Evolutionary conservation across 1,284 basidiomycete species (phyloP), one percentile per base, ranked within the genome.

Genomic region (Mycosarcoma maydis): DNA sequence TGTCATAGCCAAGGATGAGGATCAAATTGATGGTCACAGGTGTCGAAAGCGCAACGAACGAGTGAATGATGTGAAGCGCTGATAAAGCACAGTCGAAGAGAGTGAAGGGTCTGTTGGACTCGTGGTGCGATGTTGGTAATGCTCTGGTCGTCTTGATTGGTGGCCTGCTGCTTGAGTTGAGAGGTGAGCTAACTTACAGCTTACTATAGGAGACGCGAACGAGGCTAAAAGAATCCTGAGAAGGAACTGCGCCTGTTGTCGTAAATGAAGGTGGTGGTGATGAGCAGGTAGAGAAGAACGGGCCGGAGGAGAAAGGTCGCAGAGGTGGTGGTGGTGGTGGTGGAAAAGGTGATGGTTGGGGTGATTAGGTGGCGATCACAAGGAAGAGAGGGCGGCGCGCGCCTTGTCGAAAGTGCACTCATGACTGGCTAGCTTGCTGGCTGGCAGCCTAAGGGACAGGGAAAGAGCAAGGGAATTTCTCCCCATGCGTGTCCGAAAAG

Each of bases 261-360:
- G 46, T 6, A 61, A 56, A 53, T 32, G 41, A 64, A 47, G 53
- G 48, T 52, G 57, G 30, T 52, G 57, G 16, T 52, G 55, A 34
- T n/a, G 30, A 49, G 33, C 42, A 52, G 64, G 58, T 61, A 45
- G 36, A 27, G 51, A 43, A 30, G 23, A n/a, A 20, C 14, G 40
- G 40, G 40, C 16, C 30, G 41, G 52, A 17, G 10, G 34, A 30
- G 19, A 43, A 45, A 27, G 45, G 47, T 46, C 36, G 51, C 40
- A 50, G 46, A 54, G 36, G 30, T 26, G 30, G 26, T 37, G 29
- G 32, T 24, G 29, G 27, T 11, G 32, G 32, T 37, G 36, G 36
- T 37, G 36, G 20, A 8, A 26, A 37, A 23, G 41, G 33, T n/a
- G 53, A 48, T 53, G 60, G 40, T 57, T 34, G 38, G 49, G 61